Evolutionary conservation across 257 asterid species (phyloP).

Genomic region (Fraxinus quadrangulata): DNA sequence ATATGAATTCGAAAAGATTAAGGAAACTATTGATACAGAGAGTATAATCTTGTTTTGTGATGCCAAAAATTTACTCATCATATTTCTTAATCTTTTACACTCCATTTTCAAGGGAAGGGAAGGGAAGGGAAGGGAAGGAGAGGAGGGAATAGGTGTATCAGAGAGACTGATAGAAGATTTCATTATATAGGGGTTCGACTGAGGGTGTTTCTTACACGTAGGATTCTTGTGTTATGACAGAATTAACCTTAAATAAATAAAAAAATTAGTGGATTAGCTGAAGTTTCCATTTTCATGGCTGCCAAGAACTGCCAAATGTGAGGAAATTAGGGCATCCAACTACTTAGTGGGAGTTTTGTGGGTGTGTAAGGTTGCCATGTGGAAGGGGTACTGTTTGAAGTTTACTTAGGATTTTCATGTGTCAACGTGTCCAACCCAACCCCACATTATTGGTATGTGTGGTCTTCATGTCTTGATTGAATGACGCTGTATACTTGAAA

Average conservation of each 20-base stretch:
- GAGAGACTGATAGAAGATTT: neutral
- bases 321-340: neutral
- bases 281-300: constrained; percentile 2
- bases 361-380: constrained; percentile 30
- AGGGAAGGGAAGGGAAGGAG: too few species aligned
- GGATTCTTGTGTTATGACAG: neutral
- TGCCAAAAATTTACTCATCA: constrained; percentile 11
- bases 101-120: neutral
- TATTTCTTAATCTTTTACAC: neutral
- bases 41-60: constrained; percentile 39
- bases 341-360: constrained; percentile 7
- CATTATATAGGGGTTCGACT: neutral
- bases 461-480: too few species aligned
- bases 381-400: constrained; percentile 16
- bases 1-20: constrained; percentile 37
- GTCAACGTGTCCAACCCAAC: constrained; percentile 21
- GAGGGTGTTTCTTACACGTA: neutral
- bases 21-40: constrained; percentile 49
- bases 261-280: constrained; percentile 3
- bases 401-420: constrained; percentile 10
- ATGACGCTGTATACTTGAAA: too few species aligned
- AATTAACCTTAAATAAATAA: neutral
- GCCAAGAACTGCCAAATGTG: neutral
- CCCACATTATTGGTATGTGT: too few species aligned
- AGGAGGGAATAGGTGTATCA: neutral